These are phyloP conservation scores for Scutellaria baicalensis DNA, from an alignment of 257 asterid species.

Conservation along the genomic window DNA sequence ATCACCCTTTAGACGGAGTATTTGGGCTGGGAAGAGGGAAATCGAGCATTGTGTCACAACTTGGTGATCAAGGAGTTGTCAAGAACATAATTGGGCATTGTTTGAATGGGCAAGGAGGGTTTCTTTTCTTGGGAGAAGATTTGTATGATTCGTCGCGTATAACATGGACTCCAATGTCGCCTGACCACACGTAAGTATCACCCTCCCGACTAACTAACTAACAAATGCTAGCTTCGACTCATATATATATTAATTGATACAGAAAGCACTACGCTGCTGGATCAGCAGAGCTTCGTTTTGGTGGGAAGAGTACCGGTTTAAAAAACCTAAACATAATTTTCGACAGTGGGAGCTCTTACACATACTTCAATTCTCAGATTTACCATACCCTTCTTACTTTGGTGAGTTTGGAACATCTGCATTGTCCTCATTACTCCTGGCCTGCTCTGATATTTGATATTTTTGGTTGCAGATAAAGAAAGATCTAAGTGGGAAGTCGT, in stretches of 20 bases:
- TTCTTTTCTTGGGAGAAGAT: conserved; percentile 84
- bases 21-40: conserved; percentile 94
- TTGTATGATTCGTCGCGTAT: conserved; percentile 64
- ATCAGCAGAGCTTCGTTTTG: conserved; percentile 64
- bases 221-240: neutral
- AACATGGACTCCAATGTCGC: conserved; percentile 85
- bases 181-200: conserved; percentile 48
- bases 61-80: conserved; percentile 59
- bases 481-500: conserved; percentile 56
- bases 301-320: conserved; percentile 64
- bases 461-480: conserved; percentile 49
- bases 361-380: conserved; percentile 66
- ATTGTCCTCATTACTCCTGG: too few relatives aligned
- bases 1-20: conserved; percentile 85
- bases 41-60: conserved; percentile 80
- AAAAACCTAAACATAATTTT: conserved; percentile 72
- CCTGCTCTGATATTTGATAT: too few relatives aligned
- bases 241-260: conserved; percentile 10
- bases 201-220: neutral
- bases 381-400: conserved; percentile 53
- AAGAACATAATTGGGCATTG: conserved; percentile 83
- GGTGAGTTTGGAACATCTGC: conserved; percentile 34
- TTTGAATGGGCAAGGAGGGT: conserved; percentile 67
- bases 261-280: conserved; percentile 86
- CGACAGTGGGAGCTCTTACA: conserved; percentile 97